Evolutionary conservation across 345 rosid genomes (phyloP).

Genomic region (Lepidium sativum): DNA sequence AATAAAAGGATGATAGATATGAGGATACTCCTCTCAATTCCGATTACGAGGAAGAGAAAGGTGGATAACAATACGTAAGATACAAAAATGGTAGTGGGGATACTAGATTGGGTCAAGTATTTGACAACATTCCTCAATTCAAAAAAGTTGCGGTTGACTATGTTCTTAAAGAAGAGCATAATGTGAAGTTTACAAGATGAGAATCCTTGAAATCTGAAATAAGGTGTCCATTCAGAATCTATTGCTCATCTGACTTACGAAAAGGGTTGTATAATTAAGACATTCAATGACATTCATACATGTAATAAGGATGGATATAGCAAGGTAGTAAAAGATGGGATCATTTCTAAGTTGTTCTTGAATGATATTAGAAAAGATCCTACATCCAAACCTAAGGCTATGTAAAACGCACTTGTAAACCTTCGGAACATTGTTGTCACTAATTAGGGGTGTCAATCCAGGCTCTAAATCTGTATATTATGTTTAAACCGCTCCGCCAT

Average conservation of each 20-base stretch:
- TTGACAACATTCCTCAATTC: neutral
- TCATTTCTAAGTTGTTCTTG: neutral
- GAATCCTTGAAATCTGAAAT: neutral
- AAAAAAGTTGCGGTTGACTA: neutral
- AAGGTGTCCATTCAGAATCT: neutral
- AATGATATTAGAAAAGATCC: neutral
- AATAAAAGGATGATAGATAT: too few relatives aligned
- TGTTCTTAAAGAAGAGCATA: neutral
- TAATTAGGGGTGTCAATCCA: too few relatives aligned
- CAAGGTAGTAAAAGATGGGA: neutral
- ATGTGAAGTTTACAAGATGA: neutral
- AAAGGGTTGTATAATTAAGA: fast-evolving
- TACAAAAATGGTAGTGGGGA: too few relatives aligned
- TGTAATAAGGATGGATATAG: neutral
- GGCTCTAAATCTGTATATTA: too few relatives aligned
- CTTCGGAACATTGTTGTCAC: too few relatives aligned
- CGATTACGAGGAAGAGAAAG: too few relatives aligned
- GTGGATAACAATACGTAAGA: too few relatives aligned
- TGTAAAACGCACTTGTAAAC: too few relatives aligned
- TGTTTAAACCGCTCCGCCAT: too few relatives aligned
- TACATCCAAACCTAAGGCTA: fast-evolving
- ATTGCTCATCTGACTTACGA: neutral
- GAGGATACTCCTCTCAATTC: too few relatives aligned
- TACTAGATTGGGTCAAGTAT: too few relatives aligned
- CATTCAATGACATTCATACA: neutral